Base-by-base conservation (phyloP, 805 yeast species). In the Zygosaccharomyces gambellarensis region DNA sequence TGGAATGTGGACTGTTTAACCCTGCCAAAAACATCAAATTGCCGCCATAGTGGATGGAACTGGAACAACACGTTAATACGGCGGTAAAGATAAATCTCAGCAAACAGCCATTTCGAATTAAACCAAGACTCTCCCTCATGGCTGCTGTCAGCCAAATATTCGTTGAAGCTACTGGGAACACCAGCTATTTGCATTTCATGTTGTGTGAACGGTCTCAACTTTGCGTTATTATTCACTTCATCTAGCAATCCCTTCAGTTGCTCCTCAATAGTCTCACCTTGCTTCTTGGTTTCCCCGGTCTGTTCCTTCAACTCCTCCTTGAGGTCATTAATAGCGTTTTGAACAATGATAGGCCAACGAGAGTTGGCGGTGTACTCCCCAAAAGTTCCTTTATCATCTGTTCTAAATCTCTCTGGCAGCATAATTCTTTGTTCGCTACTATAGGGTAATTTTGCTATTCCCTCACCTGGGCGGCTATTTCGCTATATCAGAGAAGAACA, bases 311-410 rank as follows among this genome's bases (percentile, higher is more conserved):
- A 60, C 17, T 71, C 63, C n/a, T 60, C 52, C 14, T 71, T 55
- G 38, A 84, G 70, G 62, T 90, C 97, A 25, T 75, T 78, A 40
- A 87, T 72, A 17, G 83, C 81, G 19, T 83, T 86, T 27, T 78
- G 74, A 42, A 90, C 62, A 56, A 94, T 88, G 48, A 80, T 81
- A 27, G 96, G 92, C 97, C 98, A 94, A 67, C 99, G 82, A 32
- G 74, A 73, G 54, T 80, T 76, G 8, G 87, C 85, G 0, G 98
- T 90, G 31, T 80, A 74, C 62, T 78, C 82, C 8, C 96, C 98
- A 65, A 94, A 94, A 3, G 97, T 87, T 50, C 75, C 77, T 34
- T 73, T 67, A 61, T 89, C 95, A 63, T 77, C 77, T 66, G 85
- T 87, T 63, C 68, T 73, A 64, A 84, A 87, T 27, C 69, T 70